Percentiles rank a stretch among this genome's conserved stretches.
These are phyloP conservation scores for Iberis amara DNA, from an alignment of 441 rosid species.

Conservation along the genomic window DNA sequence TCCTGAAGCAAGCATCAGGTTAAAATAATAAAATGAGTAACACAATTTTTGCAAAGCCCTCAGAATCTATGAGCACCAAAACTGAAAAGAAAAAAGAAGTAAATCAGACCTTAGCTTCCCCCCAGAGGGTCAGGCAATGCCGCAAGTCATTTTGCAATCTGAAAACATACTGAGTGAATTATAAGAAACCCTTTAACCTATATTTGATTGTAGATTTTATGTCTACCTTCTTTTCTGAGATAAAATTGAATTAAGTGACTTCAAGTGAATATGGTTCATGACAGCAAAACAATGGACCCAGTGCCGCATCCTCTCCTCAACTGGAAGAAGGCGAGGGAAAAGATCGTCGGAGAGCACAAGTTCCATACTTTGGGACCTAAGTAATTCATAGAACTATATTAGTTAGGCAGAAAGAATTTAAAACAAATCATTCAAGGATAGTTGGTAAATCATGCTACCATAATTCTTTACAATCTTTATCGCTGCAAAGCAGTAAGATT, in stretches of 20 bases:
- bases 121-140: slow-evolving; percentile 51
- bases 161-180: slow-evolving; percentile 30
- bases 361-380: slow-evolving; percentile 74
- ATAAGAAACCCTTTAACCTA: slow-evolving; percentile 22
- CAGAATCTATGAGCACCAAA: slow-evolving; percentile 13
- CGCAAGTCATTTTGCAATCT: slow-evolving; percentile 80
- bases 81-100: not conserved
- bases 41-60: slow-evolving; percentile 12
- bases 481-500: slow-evolving; percentile 71
- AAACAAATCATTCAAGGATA: slow-evolving; percentile 7
- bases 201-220: slow-evolving; percentile 21
- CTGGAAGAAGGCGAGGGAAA: slow-evolving; percentile 60
- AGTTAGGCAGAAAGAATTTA: slow-evolving; percentile 10
- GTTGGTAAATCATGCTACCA: slow-evolving; percentile 43
- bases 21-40: slow-evolving; percentile 22
- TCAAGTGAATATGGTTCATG: slow-evolving; percentile 62
- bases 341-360: slow-evolving; percentile 65
- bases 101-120: slow-evolving; percentile 58
- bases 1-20: slow-evolving; percentile 46
- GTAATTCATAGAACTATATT: slow-evolving; percentile 28
- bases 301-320: slow-evolving; percentile 65
- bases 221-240: slow-evolving; percentile 71
- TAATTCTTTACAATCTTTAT: slow-evolving; percentile 76
- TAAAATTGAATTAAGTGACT: slow-evolving; percentile 65
- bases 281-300: slow-evolving; percentile 80